A percentile compares a stretch with the other conserved stretches of the same genome.
These are phyloP conservation scores for Pulveroboletus sp. DNA, from an alignment of 768 basidiomycete genomes.

Conservation along the genomic window DNA sequence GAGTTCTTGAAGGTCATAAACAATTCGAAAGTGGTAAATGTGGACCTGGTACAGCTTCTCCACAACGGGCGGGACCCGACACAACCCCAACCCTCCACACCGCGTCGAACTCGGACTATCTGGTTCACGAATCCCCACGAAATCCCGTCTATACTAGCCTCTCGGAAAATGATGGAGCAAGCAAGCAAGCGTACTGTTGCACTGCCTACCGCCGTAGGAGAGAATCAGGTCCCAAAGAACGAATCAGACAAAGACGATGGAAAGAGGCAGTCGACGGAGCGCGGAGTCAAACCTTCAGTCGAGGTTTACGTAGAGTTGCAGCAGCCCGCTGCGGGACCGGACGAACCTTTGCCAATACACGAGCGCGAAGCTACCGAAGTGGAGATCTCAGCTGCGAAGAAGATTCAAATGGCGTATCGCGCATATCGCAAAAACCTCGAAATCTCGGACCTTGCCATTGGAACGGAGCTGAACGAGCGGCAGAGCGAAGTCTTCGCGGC, in stretches of 20 bases:
- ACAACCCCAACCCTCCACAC: background rate
- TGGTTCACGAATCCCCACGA: conserved; percentile 30
- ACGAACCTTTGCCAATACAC: conserved; percentile 13
- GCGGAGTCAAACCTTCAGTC: background rate
- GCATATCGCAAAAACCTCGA: conserved; percentile 1
- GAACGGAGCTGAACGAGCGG: conserved; percentile 18
- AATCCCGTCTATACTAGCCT: conserved; percentile 28
- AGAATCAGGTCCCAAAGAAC: background rate
- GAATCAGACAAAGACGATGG: background rate
- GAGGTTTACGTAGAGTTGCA: conserved; percentile 12
- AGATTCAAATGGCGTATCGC: conserved; percentile 22
- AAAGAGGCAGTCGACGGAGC: background rate
- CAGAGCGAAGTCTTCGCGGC: conserved; percentile 23
- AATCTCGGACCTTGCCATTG: conserved; percentile 5
- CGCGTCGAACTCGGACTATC: conserved; percentile 27
- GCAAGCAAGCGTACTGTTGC: conserved; percentile 14
- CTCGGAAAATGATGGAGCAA: conserved; percentile 11
- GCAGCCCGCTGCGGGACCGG: conserved; percentile 3
- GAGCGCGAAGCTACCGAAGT: conserved; percentile 22
- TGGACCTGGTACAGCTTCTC: conserved; percentile 26
- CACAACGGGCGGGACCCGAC: conserved; percentile 6
- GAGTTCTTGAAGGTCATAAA: conserved; percentile 16
- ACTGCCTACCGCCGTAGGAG: conserved; percentile 15
- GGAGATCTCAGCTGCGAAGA: conserved; percentile 25
- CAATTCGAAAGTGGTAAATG: conserved; percentile 11